Conservation (phyloP, 2,329 filamentous ascomycete species). For the Phialophora chinensis region DNA sequence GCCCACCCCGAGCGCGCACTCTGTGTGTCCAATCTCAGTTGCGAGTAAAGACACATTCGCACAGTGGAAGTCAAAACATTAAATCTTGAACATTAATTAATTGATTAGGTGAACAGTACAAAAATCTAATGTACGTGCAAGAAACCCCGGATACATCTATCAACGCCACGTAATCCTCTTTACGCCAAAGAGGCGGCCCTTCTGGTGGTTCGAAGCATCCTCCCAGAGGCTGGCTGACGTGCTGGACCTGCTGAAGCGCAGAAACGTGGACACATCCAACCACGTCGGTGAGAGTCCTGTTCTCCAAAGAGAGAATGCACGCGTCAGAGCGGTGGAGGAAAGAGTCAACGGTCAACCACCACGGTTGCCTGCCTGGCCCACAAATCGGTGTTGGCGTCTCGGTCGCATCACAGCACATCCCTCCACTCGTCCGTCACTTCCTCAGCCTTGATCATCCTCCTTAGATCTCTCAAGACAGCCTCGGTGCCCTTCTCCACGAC, state of each 20-base stretch:
- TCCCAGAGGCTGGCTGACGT: background rate
- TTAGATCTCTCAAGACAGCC: slow-evolving; percentile 78
- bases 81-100: background rate
- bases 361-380: background rate
- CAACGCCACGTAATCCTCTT: slow-evolving; percentile 2
- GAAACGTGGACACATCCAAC: background rate
- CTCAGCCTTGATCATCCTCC: slow-evolving; percentile 71
- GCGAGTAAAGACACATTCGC: background rate
- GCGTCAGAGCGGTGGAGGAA: background rate
- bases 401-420: slow-evolving; percentile 24
- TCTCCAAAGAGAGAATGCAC: background rate
- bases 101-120: background rate
- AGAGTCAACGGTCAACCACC: background rate
- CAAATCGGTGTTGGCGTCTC: background rate
- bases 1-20: background rate
- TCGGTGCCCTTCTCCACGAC: slow-evolving; percentile 87
- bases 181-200: background rate
- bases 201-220: background rate
- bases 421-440: slow-evolving; percentile 46
- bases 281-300: background rate
- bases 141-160: background rate
- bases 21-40: background rate
- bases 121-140: background rate
- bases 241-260: background rate
- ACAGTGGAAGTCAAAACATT: background rate